phyloP scores from a whole-genome alignment of 1,284 basidiomycete genomes.

The Nidula niveotomentosa region DNA sequence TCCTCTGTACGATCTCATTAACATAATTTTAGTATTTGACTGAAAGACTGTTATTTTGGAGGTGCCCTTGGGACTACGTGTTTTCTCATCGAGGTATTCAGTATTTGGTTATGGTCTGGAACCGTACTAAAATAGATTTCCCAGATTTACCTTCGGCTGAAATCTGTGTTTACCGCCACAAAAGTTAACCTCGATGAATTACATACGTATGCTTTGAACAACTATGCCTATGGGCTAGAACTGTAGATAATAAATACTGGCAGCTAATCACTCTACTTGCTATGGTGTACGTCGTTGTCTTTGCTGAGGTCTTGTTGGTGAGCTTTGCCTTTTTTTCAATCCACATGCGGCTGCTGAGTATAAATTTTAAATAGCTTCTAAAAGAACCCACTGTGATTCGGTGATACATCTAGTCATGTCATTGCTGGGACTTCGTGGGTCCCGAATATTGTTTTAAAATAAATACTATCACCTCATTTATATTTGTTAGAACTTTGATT shows the following conservation, averaged over 20 bases:
- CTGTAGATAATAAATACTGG: background rate
- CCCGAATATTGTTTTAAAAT: too few species aligned
- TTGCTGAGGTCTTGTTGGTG: background rate
- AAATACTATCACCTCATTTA: background rate
- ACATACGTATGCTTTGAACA: background rate
- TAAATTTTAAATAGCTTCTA: background rate
- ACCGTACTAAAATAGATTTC: background rate
- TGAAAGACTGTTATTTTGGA: background rate
- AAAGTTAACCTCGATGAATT: background rate
- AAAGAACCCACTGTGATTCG: background rate
- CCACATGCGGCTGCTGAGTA: background rate
- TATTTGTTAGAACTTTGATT: background rate
- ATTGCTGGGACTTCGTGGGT: background rate
- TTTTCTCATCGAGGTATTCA: background rate
- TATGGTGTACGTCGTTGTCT: background rate
- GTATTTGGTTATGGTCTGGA: background rate
- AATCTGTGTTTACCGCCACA: background rate
- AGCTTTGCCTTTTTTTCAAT: background rate
- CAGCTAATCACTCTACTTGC: background rate
- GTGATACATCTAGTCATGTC: background rate
- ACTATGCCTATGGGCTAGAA: background rate
- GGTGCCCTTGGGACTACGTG: background rate
- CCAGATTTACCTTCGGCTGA: background rate
- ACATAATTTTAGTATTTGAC: background rate
- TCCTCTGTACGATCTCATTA: constrained; percentile 11